Evolutionary conservation across 306 rosid genomes (phyloP), one percentile per base, ranked within the genome.

Genomic region (Prunus davidiana): DNA sequence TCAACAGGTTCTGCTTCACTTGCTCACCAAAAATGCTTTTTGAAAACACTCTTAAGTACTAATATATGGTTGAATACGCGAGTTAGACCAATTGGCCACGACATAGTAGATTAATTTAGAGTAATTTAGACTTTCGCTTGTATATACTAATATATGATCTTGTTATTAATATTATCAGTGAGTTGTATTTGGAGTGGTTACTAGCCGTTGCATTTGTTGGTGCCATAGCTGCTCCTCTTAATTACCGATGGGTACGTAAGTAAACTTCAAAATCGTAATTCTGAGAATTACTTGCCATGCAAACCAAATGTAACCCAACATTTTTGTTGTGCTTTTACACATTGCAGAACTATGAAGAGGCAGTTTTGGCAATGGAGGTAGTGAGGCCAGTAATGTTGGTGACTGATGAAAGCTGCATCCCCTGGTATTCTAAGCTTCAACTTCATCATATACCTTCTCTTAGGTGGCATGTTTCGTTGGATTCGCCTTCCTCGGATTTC

Each of bases 201-300:
- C 87, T 92, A 69, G 98, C 98, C 45, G 82, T 89, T 84, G 96
- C 98, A 57, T 90, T 86, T 78, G 87, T 89, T 71, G 98, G 98
- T 69, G 97, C 87, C 22, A 83, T 95, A 78, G 86, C 85, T 65
- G 93, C 97, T 80, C 98, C 92, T 79, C 76, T 95, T 4, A 95
- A 95, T 79, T 92, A 92, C 84, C 87, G 97, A 62, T 95, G 98
- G 97, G 98, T 92, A 64, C 76, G 93, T 51, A 2, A 47, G 65
- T 54, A 8, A 3, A 18, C 34, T 45, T 60, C 3, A 12, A 6
- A 30, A 24, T 2, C 19, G 8, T 34, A 49, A 27, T 49, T 34
- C 3, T 30, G 6, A 11, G 4, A 55, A 15, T 74, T 75, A 71
- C 24, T 55, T 30, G 18, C 49, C 58, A 18, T 15, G 9, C 51